A percentile compares a stretch with the other conserved stretches of the same genome.
Conservation (phyloP, 352 stramenopile species). For the Pythium folliculosum region DNA sequence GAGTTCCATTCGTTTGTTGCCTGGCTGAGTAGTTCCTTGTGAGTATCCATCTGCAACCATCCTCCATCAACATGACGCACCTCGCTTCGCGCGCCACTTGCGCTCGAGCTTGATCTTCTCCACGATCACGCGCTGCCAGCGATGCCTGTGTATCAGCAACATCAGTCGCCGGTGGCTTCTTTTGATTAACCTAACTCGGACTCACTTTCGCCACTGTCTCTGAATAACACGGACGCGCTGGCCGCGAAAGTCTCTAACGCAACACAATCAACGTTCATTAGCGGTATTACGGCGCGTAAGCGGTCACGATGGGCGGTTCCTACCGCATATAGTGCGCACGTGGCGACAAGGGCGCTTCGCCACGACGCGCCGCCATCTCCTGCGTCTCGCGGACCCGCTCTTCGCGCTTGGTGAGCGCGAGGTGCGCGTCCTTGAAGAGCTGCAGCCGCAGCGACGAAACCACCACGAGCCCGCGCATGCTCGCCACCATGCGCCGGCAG, state of each 20-base stretch:
- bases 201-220: conserved; percentile 30
- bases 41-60: background rate
- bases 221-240: conserved; percentile 29
- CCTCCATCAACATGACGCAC: conserved; percentile 7
- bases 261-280: conserved; percentile 7
- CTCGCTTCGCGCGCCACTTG: conserved; percentile 34
- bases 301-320: background rate
- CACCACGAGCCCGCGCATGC: conserved; percentile 51
- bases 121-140: conserved; percentile 25
- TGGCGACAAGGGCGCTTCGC: conserved; percentile 20
- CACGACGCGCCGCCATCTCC: background rate
- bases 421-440: conserved; percentile 35
- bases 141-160: conserved; percentile 17
- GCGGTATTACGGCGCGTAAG: too few species aligned
- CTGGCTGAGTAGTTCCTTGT: background rate
- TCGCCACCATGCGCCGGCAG: conserved; percentile 51
- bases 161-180: too few species aligned
- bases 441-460: conserved; percentile 43
- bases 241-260: conserved; percentile 8
- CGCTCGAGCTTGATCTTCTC: conserved; percentile 34
- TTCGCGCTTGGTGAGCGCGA: conserved; percentile 12
- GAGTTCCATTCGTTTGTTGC: conserved; percentile 35
- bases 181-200: too few species aligned
- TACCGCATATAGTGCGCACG: conserved; percentile 39
- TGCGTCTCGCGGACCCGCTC: conserved; percentile 8